These are phyloP conservation scores for Euphorbia celastroides DNA, from an alignment of 441 rosid species.

Conservation along the genomic window DNA sequence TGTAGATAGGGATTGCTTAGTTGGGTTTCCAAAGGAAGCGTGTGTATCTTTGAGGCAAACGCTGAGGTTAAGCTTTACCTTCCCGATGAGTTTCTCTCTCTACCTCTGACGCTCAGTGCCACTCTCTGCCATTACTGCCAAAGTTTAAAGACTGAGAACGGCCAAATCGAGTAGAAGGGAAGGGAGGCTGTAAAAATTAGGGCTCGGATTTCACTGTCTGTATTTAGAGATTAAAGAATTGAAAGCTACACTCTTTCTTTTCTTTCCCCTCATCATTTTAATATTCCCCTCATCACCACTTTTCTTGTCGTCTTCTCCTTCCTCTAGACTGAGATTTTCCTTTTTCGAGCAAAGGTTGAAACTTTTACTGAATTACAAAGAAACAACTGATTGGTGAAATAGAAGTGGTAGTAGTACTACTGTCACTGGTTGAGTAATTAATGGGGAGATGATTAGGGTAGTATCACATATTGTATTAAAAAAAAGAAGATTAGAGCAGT, in stretches of 20 bases:
- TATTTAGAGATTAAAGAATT: neutral
- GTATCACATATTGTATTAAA: neutral
- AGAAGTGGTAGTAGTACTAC: no score
- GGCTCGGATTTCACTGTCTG: conserved; percentile 29
- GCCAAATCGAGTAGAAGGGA: conserved; percentile 49
- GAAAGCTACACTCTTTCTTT: neutral
- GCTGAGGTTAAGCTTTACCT: conserved; percentile 45
- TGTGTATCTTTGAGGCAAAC: conserved; percentile 13
- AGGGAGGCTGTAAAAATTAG: conserved; percentile 4
- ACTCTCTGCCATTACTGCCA: conserved; percentile 66
- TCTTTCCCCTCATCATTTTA: conserved; percentile 18
- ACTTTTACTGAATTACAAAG: neutral
- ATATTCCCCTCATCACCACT: neutral
- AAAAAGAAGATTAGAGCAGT: neutral
- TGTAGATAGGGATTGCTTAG: neutral
- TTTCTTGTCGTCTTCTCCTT: conserved; percentile 14
- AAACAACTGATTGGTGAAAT: neutral
- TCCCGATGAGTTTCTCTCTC: conserved; percentile 72
- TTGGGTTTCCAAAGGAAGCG: conserved; percentile 7
- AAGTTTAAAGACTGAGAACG: conserved; percentile 30
- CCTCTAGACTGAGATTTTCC: neutral
- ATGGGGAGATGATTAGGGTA: neutral
- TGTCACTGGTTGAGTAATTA: no score
- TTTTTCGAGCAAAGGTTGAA: neutral
- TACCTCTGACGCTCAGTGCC: conserved; percentile 64